Conservation (phyloP, 2,329 filamentous ascomycete genomes). For the Calonectria honghensis region DNA sequence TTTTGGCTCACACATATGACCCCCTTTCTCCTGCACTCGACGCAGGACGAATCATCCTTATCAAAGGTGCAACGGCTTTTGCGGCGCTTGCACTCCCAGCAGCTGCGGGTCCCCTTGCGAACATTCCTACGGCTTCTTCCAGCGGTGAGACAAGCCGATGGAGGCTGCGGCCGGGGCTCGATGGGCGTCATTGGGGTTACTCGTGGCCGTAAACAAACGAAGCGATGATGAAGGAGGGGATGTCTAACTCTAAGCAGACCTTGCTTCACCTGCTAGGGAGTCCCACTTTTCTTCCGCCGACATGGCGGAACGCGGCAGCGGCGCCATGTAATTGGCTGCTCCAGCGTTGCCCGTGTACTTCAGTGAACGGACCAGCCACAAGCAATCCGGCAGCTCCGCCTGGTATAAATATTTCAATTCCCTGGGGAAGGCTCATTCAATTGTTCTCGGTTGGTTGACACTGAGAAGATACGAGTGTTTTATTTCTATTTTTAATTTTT, state of each 20-base stretch:
- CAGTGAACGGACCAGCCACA: neutral
- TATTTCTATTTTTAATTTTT: neutral
- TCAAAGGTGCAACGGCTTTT: slow-evolving; percentile 7
- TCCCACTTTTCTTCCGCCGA: slow-evolving; percentile 11
- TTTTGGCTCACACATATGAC: neutral
- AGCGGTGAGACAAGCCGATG: neutral
- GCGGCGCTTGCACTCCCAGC: slow-evolving; percentile 20
- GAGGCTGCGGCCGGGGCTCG: neutral
- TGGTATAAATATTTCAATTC: neutral
- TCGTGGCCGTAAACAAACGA: neutral
- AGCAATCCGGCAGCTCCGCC: neutral
- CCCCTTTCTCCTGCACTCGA: neutral
- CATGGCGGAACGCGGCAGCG: neutral
- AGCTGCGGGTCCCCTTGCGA: slow-evolving; percentile 10
- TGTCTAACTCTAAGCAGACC: neutral
- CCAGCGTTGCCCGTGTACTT: neutral
- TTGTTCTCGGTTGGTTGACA: too few relatives aligned
- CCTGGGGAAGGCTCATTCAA: neutral
- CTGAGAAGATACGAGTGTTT: neutral
- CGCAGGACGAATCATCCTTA: neutral
- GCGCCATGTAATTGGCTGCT: neutral
- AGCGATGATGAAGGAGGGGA: neutral
- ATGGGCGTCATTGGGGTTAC: slow-evolving; percentile 1
- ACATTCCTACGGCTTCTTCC: neutral
- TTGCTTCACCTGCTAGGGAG: neutral